Conservation (phyloP, 345 rosid genomes). For the Euphorbia tirucalli region DNA sequence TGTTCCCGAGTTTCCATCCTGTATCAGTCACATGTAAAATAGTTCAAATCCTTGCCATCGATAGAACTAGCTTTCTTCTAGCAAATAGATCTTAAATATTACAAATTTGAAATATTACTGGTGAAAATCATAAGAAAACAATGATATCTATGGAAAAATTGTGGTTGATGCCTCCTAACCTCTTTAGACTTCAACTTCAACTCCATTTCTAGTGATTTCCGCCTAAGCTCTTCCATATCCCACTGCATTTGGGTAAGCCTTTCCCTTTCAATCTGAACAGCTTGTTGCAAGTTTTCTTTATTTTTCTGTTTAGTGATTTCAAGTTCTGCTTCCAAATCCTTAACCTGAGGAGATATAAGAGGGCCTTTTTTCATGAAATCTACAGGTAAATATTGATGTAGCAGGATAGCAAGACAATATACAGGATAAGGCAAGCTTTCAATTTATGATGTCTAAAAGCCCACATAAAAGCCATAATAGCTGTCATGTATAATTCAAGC, state of each 20-base stretch:
- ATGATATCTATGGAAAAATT: conserved; percentile 6
- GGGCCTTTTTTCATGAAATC: background rate
- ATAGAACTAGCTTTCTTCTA: background rate
- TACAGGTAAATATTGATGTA: background rate
- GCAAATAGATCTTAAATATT: background rate
- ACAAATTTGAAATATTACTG: background rate
- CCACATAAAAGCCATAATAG: background rate
- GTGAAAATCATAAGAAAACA: background rate
- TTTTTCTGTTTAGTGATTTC: conserved; percentile 80
- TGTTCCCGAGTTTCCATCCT: conserved; percentile 54
- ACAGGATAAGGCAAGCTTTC: background rate
- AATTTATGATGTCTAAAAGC: background rate
- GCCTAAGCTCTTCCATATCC: conserved; percentile 97
- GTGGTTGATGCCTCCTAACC: conserved; percentile 41
- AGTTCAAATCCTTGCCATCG: background rate
- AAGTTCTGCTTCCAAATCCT: conserved; percentile 93
- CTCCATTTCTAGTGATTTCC: conserved; percentile 85
- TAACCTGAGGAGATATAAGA: conserved; percentile 53
- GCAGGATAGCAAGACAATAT: conserved; percentile 8
- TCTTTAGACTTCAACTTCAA: conserved; percentile 67
- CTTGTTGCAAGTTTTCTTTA: conserved; percentile 87
- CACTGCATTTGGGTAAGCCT: conserved; percentile 90
- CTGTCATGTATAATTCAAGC: background rate
- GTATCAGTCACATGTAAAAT: conserved; percentile 17
- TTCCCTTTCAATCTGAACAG: conserved; percentile 85